Percentiles rank a stretch among this genome's conserved stretches.
These are phyloP conservation scores for Neodidymelliopsis sp. DNA, from an alignment of 2,329 filamentous ascomycete genomes.

Conservation along the genomic window DNA sequence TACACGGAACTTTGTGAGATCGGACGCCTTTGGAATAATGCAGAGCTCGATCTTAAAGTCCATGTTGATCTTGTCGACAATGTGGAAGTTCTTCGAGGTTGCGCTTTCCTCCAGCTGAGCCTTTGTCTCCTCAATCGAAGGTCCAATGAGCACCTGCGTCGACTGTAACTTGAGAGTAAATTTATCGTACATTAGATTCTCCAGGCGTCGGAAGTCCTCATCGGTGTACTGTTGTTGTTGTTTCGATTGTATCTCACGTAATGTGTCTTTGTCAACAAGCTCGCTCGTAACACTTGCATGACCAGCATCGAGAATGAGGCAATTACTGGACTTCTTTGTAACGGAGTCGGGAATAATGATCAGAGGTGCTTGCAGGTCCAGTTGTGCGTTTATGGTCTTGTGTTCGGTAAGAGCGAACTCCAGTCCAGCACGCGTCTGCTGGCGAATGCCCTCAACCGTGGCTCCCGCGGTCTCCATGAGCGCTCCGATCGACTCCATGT, in stretches of 20 bases:
- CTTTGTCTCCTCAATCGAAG: slow-evolving; percentile 89
- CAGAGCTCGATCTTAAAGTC: slow-evolving; percentile 96
- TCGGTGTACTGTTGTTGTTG: slow-evolving; percentile 87
- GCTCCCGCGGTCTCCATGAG: slow-evolving; percentile 95
- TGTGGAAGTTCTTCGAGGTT: slow-evolving; percentile 76
- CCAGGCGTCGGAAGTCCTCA: slow-evolving; percentile 85
- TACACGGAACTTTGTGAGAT: slow-evolving; percentile 88
- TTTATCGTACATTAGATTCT: slow-evolving; percentile 96
- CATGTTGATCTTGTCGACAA: slow-evolving; percentile 97
- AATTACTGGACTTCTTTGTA: slow-evolving; percentile 78
- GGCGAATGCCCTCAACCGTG: slow-evolving; percentile 91
- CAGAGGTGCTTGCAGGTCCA: slow-evolving; percentile 93
- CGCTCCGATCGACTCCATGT: slow-evolving; percentile 98
- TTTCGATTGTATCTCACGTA: slow-evolving; percentile 89
- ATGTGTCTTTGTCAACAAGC: slow-evolving; percentile 87
- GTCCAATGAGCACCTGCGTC: slow-evolving; percentile 93
- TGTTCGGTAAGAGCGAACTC: slow-evolving; percentile 97
- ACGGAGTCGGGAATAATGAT: slow-evolving; percentile 97
- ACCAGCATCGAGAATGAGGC: slow-evolving; percentile 93
- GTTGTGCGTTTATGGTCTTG: slow-evolving; percentile 95
- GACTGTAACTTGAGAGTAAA: slow-evolving; percentile 93
- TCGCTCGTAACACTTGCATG: slow-evolving; percentile 95
- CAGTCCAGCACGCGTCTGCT: slow-evolving; percentile 93
- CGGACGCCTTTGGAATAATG: slow-evolving; percentile 94
- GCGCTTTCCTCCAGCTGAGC: slow-evolving; percentile 75